A percentile compares a stretch with the other conserved stretches of the same genome.
Conservation (phyloP, 257 asterid species). For the Verbascum thapsus region DNA sequence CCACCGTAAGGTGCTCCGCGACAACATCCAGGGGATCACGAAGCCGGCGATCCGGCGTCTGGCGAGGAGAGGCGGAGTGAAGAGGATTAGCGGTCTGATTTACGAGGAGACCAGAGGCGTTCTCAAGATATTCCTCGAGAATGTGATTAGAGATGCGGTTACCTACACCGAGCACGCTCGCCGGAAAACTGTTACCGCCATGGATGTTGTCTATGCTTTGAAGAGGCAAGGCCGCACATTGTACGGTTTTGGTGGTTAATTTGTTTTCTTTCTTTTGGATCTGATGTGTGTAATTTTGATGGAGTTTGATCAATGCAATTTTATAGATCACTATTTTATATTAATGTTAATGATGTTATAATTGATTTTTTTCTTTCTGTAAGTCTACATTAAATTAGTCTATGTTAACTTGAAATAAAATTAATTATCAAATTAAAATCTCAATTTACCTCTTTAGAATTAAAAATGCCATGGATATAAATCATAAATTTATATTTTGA, state of each 20-base stretch:
- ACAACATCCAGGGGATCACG: conserved; percentile 29
- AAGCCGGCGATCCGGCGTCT: conserved; percentile 28
- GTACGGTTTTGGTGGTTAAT: conserved; percentile 22
- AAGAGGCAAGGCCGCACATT: conserved; percentile 27
- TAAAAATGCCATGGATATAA: too few relatives aligned
- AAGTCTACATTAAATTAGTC: too few relatives aligned
- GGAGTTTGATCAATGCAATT: not conserved
- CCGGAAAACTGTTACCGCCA: conserved; percentile 25
- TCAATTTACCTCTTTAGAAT: too few relatives aligned
- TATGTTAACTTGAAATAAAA: too few relatives aligned
- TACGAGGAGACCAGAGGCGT: conserved; percentile 26
- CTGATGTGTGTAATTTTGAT: not conserved
- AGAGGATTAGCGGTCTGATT: conserved; percentile 25
- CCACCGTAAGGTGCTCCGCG: conserved; percentile 25
- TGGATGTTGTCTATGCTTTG: conserved; percentile 27
- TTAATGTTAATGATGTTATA: too few relatives aligned
- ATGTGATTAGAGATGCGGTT: conserved; percentile 28
- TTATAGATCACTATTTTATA: not conserved
- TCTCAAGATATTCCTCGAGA: conserved; percentile 24
- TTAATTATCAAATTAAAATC: too few relatives aligned
- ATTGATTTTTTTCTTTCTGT: too few relatives aligned
- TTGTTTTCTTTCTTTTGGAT: not conserved
- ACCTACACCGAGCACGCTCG: conserved; percentile 26
- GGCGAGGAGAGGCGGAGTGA: conserved; percentile 30
- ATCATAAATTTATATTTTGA: too few relatives aligned